These are phyloP conservation scores for Nicotiana paniculata DNA, from an alignment of 257 asterid genomes.

Conservation along the genomic window DNA sequence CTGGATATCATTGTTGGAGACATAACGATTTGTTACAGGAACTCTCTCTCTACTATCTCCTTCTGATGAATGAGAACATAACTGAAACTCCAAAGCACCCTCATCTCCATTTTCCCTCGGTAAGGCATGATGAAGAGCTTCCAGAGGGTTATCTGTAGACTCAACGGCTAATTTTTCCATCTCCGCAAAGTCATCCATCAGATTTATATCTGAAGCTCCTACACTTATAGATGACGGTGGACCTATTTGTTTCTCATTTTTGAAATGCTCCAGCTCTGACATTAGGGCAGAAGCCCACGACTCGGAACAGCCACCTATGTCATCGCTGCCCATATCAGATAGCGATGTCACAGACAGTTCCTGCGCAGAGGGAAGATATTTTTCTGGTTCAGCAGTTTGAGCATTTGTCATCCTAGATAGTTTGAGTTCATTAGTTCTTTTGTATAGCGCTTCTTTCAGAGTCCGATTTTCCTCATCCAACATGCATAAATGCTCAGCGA, in stretches of 20 bases:
- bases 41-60: conserved; percentile 5
- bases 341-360: conserved; percentile 34
- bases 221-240: conserved; percentile 28
- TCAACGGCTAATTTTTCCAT: conserved; percentile 76
- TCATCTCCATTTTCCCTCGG: conserved; percentile 24
- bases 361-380: conserved; percentile 14
- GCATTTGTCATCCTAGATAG: conserved; percentile 13
- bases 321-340: conserved; percentile 65
- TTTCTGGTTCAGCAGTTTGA: conserved; percentile 25
- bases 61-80: conserved; percentile 11
- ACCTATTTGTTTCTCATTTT: conserved; percentile 29
- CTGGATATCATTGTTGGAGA: conserved; percentile 17
- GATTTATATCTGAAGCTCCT: conserved; percentile 56
- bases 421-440: conserved; percentile 27
- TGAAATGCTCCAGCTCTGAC: conserved; percentile 60
- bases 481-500: conserved; percentile 40
- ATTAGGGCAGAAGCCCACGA: conserved; percentile 63
- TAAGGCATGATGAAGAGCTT: conserved; percentile 27
- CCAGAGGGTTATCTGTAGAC: conserved; percentile 32
- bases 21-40: conserved; percentile 13
- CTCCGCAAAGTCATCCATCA: conserved; percentile 91
- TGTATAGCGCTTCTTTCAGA: conserved; percentile 40
- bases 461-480: conserved; percentile 59
- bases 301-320: conserved; percentile 56
- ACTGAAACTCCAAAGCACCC: conserved; percentile 22